phyloP scores from a whole-genome alignment of 306 rosid genomes.

The Castanea crenata region DNA sequence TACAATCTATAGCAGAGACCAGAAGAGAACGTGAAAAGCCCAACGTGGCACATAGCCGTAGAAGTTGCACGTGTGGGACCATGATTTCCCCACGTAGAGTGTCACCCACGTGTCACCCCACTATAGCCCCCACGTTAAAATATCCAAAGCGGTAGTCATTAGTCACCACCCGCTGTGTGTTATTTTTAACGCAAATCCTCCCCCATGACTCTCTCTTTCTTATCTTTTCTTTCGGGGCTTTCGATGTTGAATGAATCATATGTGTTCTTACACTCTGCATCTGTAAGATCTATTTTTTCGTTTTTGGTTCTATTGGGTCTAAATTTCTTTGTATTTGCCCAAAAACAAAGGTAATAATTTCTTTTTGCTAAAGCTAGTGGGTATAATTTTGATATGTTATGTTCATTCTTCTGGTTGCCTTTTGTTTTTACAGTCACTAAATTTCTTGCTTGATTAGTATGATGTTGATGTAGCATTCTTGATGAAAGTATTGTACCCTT shows the following conservation, averaged over 20 bases:
- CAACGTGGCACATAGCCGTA: background rate
- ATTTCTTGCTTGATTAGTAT: no score
- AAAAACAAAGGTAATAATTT: no score
- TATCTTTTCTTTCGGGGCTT: slow-evolving; percentile 9
- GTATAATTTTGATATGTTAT: background rate
- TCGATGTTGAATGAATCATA: background rate
- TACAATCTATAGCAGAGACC: no score
- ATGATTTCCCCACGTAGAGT: background rate
- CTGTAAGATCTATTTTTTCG: background rate
- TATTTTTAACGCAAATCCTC: background rate
- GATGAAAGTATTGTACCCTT: background rate
- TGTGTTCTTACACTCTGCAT: background rate
- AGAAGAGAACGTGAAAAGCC: background rate
- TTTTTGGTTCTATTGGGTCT: background rate
- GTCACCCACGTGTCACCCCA: background rate
- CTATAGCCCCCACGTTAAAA: background rate
- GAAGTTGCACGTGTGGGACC: background rate
- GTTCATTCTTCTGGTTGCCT: background rate
- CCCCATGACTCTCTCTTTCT: background rate
- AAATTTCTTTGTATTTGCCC: no score
- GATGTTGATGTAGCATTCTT: background rate
- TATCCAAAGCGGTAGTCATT: background rate
- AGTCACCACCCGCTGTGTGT: background rate
- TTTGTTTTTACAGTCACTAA: no score
- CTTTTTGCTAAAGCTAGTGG: background rate